Evolutionary conservation across 2,329 filamentous ascomycete species (phyloP).

Genomic region (Colletotrichum sidae): DNA sequence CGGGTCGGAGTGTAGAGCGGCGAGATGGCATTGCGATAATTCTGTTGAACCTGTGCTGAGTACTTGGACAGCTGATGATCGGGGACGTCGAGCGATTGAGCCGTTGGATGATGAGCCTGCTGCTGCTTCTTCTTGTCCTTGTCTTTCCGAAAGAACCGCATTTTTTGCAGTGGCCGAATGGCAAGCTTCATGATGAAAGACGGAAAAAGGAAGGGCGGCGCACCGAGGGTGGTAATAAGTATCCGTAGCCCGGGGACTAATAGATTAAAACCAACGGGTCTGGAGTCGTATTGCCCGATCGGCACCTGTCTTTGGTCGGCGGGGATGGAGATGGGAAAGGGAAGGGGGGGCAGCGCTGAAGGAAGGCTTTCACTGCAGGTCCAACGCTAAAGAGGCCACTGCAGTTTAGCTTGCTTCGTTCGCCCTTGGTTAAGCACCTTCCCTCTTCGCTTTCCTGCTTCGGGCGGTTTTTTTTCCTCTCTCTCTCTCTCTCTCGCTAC

Average conservation of each 20-base stretch:
- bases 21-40: conserved; percentile 30
- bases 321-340: conserved; percentile 5
- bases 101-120: conserved; percentile 21
- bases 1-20: conserved; percentile 50
- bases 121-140: conserved; percentile 39
- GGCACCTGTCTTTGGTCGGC: conserved; percentile 25
- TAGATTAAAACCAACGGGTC: conserved; percentile 35
- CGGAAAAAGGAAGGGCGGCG: conserved; percentile 9
- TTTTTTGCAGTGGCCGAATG: conserved; percentile 36
- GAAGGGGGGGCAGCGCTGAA: conserved; percentile 14
- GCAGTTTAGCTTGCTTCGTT: conserved; percentile 21
- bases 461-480: background rate
- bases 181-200: conserved; percentile 33
- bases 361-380: conserved; percentile 28
- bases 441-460: conserved; percentile 7
- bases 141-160: conserved; percentile 36
- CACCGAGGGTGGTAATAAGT: background rate
- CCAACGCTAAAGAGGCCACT: conserved; percentile 27
- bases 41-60: conserved; percentile 34
- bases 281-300: conserved; percentile 28
- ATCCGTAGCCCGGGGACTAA: conserved; percentile 12
- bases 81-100: conserved; percentile 26
- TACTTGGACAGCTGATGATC: conserved; percentile 33
- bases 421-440: background rate
- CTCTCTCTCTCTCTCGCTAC: background rate